These are phyloP conservation scores for Phlebiopsis gigantea DNA, from an alignment of 768 basidiomycete genomes.

Conservation along the genomic window DNA sequence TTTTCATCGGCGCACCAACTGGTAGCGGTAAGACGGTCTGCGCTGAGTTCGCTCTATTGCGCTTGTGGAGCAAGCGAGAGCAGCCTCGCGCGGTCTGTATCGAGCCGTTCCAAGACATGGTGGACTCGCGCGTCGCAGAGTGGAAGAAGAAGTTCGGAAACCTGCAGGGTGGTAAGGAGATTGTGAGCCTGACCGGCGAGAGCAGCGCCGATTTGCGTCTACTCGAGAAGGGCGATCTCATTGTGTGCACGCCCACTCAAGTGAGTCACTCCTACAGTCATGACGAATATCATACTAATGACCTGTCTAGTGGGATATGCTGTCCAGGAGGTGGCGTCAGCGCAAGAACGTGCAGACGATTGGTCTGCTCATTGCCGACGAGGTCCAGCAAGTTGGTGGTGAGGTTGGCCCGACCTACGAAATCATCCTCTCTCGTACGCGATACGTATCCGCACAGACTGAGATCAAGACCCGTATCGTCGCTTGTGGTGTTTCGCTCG, in stretches of 20 bases:
- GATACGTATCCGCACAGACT: constrained; percentile 92
- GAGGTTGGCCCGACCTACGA: constrained; percentile 96
- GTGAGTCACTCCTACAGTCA: background rate
- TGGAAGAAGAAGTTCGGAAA: constrained; percentile 82
- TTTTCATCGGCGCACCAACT: constrained; percentile 94
- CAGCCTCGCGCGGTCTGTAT: constrained; percentile 86
- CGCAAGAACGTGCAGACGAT: constrained; percentile 95
- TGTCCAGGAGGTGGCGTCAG: constrained; percentile 94
- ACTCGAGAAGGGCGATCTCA: constrained; percentile 86
- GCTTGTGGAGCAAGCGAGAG: constrained; percentile 90
- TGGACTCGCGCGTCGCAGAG: constrained; percentile 82
- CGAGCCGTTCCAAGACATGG: constrained; percentile 97
- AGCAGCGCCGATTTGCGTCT: constrained; percentile 86
- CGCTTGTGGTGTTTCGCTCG: constrained; percentile 90
- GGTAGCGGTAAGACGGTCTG: constrained; percentile 97
- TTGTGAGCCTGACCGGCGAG: constrained; percentile 91
- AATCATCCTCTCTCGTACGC: constrained; percentile 92
- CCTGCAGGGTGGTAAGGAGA: constrained; percentile 89
- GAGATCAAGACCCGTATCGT: constrained; percentile 92
- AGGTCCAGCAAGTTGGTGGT: constrained; percentile 91
- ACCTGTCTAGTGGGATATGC: constrained; percentile 76
- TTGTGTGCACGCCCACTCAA: constrained; percentile 90
- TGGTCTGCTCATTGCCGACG: constrained; percentile 90
- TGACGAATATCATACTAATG: background rate
- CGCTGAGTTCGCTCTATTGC: constrained; percentile 91